A percentile compares a stretch with the other conserved stretches of the same genome.
These are phyloP conservation scores for Globisporangium emineosum DNA, from an alignment of 352 stramenopile species.

Conservation along the genomic window DNA sequence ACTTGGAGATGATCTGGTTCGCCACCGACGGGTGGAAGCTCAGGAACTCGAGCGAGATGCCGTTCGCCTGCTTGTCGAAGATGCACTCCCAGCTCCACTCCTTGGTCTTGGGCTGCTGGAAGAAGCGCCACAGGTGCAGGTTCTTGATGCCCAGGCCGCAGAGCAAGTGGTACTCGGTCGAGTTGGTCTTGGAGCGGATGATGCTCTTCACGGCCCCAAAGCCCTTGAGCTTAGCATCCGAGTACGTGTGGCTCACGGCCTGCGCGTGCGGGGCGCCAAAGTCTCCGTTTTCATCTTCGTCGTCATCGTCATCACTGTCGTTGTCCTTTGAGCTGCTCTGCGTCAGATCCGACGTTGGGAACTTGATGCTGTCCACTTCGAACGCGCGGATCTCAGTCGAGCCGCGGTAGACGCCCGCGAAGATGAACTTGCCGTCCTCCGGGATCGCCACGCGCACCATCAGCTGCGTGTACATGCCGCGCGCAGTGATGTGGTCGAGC, in stretches of 20 bases:
- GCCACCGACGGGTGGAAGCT: constrained; percentile 52
- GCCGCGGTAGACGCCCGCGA: constrained; percentile 79
- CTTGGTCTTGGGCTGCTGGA: constrained; percentile 28
- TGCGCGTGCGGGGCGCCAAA: constrained; percentile 50
- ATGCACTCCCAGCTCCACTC: constrained; percentile 82
- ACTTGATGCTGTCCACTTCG: constrained; percentile 74
- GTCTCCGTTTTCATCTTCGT: constrained; percentile 22
- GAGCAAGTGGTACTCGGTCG: constrained; percentile 72
- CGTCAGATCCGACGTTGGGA: constrained; percentile 27
- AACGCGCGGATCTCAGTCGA: constrained; percentile 86
- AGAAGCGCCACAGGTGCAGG: constrained; percentile 84
- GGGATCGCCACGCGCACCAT: constrained; percentile 76
- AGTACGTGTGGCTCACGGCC: constrained; percentile 64
- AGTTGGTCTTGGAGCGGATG: constrained; percentile 32
- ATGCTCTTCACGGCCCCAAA: constrained; percentile 78
- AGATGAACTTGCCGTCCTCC: constrained; percentile 82
- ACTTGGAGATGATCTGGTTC: constrained; percentile 81
- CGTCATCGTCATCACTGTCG: constrained; percentile 4
- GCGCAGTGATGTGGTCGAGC: constrained; percentile 76
- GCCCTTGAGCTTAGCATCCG: constrained; percentile 80
- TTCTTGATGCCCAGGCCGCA: constrained; percentile 88
- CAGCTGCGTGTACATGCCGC: constrained; percentile 82
- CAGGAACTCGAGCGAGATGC: constrained; percentile 81
- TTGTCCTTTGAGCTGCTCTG: constrained; percentile 11
- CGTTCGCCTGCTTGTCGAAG: constrained; percentile 86